These are phyloP conservation scores for Aspergillus taichungensis DNA, from an alignment of 495 filamentous ascomycete species.

Conservation along the genomic window DNA sequence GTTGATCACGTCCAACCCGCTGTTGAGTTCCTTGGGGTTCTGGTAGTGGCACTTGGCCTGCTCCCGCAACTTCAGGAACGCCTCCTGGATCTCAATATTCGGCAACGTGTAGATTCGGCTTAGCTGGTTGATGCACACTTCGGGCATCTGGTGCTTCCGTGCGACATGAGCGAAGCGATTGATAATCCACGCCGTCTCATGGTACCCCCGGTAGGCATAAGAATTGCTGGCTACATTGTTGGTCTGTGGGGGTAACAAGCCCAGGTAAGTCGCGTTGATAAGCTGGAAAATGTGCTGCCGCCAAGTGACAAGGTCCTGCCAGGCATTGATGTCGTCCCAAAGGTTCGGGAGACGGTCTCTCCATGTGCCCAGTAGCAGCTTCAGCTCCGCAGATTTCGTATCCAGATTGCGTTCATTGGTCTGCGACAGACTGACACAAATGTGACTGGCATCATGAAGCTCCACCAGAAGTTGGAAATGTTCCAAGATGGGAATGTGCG, in stretches of 20 bases:
- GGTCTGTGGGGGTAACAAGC: constrained; percentile 69
- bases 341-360: constrained; percentile 91
- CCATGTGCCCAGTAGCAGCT: constrained; percentile 90
- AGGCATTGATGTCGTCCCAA: constrained; percentile 99
- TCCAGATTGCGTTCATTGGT: constrained; percentile 85
- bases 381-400: constrained; percentile 88
- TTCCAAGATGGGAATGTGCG: constrained; percentile 89
- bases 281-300: constrained; percentile 96
- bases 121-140: constrained; percentile 93
- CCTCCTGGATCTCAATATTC: constrained; percentile 99
- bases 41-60: constrained; percentile 99
- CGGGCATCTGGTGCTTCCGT: constrained; percentile 90
- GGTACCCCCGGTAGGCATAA: constrained; percentile 92
- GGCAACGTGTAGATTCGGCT: constrained; percentile 97
- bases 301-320: constrained; percentile 99
- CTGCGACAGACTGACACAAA: constrained; percentile 76
- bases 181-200: constrained; percentile 99
- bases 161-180: constrained; percentile 98
- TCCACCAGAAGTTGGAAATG: constrained; percentile 99
- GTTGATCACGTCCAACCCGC: constrained; percentile 95
- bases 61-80: constrained; percentile 92
- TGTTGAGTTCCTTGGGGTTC: constrained; percentile 81
- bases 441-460: constrained; percentile 93
- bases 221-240: constrained; percentile 76
- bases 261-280: constrained; percentile 90